Evolutionary conservation across 768 basidiomycete species (phyloP).

Genomic region (Atractiella rhizophila): DNA sequence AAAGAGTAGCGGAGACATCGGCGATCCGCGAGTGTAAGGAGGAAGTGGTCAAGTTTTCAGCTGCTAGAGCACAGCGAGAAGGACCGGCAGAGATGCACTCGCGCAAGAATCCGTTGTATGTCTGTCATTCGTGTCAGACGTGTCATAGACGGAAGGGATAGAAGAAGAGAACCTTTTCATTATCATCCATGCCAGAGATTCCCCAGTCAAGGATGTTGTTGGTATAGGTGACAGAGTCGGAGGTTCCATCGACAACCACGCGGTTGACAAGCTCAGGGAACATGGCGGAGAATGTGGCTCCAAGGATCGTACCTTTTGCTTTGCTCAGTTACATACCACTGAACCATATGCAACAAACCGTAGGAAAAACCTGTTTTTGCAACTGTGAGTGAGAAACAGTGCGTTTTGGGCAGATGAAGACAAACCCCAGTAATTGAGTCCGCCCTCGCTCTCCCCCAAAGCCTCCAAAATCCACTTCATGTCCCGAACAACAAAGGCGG

Average conservation of each 20-base stretch:
- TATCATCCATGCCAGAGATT: too few species aligned
- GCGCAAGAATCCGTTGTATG: too few species aligned
- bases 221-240: too few species aligned
- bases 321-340: neutral
- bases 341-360: neutral
- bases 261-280: slow-evolving; percentile 14
- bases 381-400: neutral
- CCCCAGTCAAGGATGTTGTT: too few species aligned
- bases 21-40: too few species aligned
- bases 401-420: neutral
- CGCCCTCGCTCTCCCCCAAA: slow-evolving; percentile 5
- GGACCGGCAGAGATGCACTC: too few species aligned
- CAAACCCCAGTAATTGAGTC: neutral
- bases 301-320: slow-evolving; percentile 13
- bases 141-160: too few species aligned
- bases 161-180: too few species aligned
- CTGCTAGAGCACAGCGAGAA: too few species aligned
- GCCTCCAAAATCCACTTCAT: slow-evolving; percentile 11
- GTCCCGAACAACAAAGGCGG: slow-evolving; percentile 12
- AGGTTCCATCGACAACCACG: neutral
- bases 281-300: slow-evolving; percentile 14
- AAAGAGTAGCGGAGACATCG: neutral
- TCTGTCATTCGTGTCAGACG: too few species aligned
- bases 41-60: too few species aligned
- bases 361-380: neutral